These are phyloP conservation scores for Cryptococcus jaspeensis DNA, from an alignment of 1,284 basidiomycete genomes.

Conservation along the genomic window DNA sequence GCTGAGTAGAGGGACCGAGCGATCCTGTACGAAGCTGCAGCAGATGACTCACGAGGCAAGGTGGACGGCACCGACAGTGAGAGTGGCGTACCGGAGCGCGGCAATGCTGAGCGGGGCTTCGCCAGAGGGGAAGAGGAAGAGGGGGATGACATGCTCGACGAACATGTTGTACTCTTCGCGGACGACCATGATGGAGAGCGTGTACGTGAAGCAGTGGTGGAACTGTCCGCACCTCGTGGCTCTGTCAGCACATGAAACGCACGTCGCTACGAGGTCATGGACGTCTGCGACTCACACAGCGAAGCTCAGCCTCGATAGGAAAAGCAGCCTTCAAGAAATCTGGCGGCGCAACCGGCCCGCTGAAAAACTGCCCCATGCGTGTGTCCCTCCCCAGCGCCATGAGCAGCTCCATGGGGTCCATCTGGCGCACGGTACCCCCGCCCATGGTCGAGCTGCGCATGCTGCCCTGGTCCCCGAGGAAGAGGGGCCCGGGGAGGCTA, in stretches of 20 bases:
- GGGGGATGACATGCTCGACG: slow-evolving; percentile 37
- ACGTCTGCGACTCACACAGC: slow-evolving; percentile 27
- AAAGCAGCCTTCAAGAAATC: slow-evolving; percentile 37
- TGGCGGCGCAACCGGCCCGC: slow-evolving; percentile 34
- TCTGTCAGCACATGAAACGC: background rate
- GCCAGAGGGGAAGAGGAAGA: slow-evolving; percentile 37
- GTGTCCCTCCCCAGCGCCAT: slow-evolving; percentile 40
- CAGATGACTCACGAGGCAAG: slow-evolving; percentile 22
- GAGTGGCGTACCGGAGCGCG: slow-evolving; percentile 35
- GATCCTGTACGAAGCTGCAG: background rate
- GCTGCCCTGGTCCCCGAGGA: too few species aligned
- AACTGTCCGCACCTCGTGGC: slow-evolving; percentile 22
- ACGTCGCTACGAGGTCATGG: background rate
- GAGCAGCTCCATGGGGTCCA: slow-evolving; percentile 33
- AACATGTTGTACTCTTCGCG: slow-evolving; percentile 44
- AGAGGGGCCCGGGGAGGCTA: too few species aligned
- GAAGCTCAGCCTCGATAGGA: slow-evolving; percentile 34
- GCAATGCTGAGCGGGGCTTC: slow-evolving; percentile 26
- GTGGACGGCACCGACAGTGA: slow-evolving; percentile 39
- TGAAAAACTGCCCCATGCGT: slow-evolving; percentile 42
- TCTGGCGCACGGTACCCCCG: slow-evolving; percentile 1
- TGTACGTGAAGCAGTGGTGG: slow-evolving; percentile 44
- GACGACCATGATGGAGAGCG: slow-evolving; percentile 41
- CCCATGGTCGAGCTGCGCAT: too few species aligned
- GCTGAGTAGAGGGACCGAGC: background rate